Evolutionary conservation across 1,284 basidiomycete genomes (phyloP), one percentile per base, ranked within the genome.

Genomic region (Cerrena zonata): DNA sequence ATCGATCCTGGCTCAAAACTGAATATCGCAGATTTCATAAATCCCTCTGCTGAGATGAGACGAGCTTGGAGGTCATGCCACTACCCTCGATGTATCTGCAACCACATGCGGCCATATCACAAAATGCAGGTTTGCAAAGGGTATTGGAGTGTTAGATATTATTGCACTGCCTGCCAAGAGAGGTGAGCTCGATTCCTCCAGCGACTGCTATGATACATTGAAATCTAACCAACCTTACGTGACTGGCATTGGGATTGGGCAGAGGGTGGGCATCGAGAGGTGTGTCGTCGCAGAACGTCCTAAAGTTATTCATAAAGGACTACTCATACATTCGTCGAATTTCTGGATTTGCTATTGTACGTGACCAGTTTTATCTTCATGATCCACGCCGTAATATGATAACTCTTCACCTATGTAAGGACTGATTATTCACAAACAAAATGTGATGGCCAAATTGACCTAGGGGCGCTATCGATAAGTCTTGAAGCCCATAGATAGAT

Each of bases 371-470:
- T 7, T 34, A 34, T 34, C 30, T 34, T 15, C 7, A 34, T 34
- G 15, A 7, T 34, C 30, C 30, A 34, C 30, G 15, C 30, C 15
- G 30, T 34, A 15, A 15, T 7, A 7, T 34, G 30, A 7, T 7
- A 15, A 34, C 15, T 34, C 30, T 34, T 34, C 30, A 7, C 30
- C 15, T 34, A 34, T 34, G 15, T 34, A 34, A 15, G 15, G 30
- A 15, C 15, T 7, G 30, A n/a, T 24, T 5, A 42, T 19, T 46
- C n/a, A 45, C n/a, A 53, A 56, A 52, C 67, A 69, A 64, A 69
- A 69, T 3, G 61, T 65, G 52, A 69, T 65, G 44, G 62, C 55
- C 24, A 69, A 57, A 56, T 64, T 59, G 41, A 65, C 62, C 64
- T 66, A 21, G 13, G 18, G 22, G 15, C n/a, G 24, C 25, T 34